phyloP scores from a whole-genome alignment of 345 rosid species.

The Gossypium turneri region DNA sequence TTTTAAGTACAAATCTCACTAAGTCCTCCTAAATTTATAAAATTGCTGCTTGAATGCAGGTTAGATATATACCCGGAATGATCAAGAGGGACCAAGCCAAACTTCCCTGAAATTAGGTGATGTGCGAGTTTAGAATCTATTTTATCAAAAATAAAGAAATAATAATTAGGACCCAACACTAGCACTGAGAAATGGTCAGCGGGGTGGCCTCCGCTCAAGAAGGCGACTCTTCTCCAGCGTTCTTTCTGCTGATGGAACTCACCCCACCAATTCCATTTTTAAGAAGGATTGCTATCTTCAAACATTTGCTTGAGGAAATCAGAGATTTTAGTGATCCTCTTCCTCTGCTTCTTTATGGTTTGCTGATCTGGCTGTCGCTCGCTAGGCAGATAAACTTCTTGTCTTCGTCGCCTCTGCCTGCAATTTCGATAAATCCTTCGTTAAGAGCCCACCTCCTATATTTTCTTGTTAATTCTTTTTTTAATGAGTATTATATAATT shows the following conservation, averaged over 20 bases:
- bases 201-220: not conserved
- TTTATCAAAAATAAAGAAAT: no score
- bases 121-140: no score
- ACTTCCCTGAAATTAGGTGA: no score
- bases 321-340: slow-evolving; percentile 34
- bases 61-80: no score
- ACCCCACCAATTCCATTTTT: slow-evolving; percentile 24
- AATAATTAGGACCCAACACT: not conserved
- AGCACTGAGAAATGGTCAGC: not conserved
- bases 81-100: no score
- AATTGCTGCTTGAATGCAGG: no score
- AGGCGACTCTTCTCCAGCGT: not conserved
- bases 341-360: slow-evolving; percentile 18
- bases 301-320: slow-evolving; percentile 76
- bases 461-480: not conserved
- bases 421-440: slow-evolving; percentile 40
- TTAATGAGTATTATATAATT: not conserved
- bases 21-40: no score
- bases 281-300: slow-evolving; percentile 60
- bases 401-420: slow-evolving; percentile 38
- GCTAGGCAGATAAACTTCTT: slow-evolving; percentile 59
- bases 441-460: slow-evolving; percentile 30
- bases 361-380: slow-evolving; percentile 38
- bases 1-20: no score
- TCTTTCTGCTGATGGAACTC: not conserved